A percentile compares a stretch with the other conserved stretches of the same genome.
Evolutionary conservation across 2,329 filamentous ascomycete species (phyloP).

Genomic region (Shiraia bambusicola): DNA sequence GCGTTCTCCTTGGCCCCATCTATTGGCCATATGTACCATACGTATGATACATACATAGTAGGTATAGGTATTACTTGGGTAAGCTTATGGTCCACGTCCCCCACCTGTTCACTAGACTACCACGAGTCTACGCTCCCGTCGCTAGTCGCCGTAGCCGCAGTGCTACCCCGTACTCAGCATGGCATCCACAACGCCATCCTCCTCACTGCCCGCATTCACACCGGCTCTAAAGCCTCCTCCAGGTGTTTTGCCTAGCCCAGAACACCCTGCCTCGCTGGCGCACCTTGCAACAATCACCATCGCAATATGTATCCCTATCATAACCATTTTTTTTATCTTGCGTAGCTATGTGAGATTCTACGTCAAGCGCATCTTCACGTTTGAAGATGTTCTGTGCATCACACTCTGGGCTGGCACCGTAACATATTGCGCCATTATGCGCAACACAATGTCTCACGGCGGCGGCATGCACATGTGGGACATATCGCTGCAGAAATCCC

Average conservation of each 20-base stretch:
- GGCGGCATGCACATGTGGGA: constrained; percentile 13
- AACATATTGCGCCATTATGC: constrained; percentile 7
- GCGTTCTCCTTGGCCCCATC: too few relatives aligned
- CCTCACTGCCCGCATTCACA: constrained; percentile 6
- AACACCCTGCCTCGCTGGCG: constrained; percentile 8
- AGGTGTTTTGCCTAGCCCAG: constrained; percentile 9
- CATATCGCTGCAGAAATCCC: constrained; percentile 7
- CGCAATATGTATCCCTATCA: constrained; percentile 6
- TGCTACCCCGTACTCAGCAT: too few relatives aligned
- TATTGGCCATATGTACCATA: too few relatives aligned
- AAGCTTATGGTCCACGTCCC: too few relatives aligned
- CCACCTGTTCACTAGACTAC: too few relatives aligned
- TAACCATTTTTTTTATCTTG: constrained; percentile 5
- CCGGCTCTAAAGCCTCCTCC: constrained; percentile 11
- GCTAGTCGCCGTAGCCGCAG: too few relatives aligned
- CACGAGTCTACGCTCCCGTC: too few relatives aligned
- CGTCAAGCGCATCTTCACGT: constrained; percentile 6
- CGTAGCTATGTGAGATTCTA: constrained; percentile 6
- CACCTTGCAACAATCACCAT: constrained; percentile 5
- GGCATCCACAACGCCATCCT: background rate
- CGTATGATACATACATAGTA: too few relatives aligned
- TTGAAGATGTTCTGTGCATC: constrained; percentile 4
- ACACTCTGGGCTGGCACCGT: constrained; percentile 1
- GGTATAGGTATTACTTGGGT: too few relatives aligned
- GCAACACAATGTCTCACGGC: constrained; percentile 6